Evolutionary conservation across 768 basidiomycete genomes (phyloP).

Genomic region (Auricularia sp.): DNA sequence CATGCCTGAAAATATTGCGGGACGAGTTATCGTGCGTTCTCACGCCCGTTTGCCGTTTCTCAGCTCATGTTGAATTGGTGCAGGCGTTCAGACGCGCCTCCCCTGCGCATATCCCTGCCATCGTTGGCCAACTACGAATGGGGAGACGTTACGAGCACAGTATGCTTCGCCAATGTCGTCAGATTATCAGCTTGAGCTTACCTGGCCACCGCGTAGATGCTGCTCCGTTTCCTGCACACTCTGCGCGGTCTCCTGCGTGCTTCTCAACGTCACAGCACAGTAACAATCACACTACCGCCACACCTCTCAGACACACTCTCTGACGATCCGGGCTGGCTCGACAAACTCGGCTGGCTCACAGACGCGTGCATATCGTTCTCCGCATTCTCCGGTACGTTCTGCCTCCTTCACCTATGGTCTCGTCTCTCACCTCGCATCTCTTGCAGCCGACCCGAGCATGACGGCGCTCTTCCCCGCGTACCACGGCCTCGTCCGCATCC

Average conservation of each 20-base stretch:
- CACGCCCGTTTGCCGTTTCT: not conserved
- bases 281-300: slow-evolving; percentile 56
- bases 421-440: slow-evolving; percentile 8
- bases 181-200: too few species aligned
- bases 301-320: slow-evolving; percentile 47
- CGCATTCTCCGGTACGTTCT: slow-evolving; percentile 64
- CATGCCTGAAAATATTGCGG: too few species aligned
- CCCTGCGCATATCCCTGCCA: slow-evolving; percentile 52
- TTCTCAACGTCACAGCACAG: slow-evolving; percentile 51
- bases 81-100: slow-evolving; percentile 5
- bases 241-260: slow-evolving; percentile 52
- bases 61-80: too few species aligned
- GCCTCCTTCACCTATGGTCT: not conserved
- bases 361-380: slow-evolving; percentile 66
- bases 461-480: slow-evolving; percentile 66
- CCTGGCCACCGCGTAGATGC: slow-evolving; percentile 33
- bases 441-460: slow-evolving; percentile 66
- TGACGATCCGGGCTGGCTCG: slow-evolving; percentile 60
- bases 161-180: slow-evolving; percentile 21
- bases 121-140: slow-evolving; percentile 54
- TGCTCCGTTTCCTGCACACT: slow-evolving; percentile 61
- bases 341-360: slow-evolving; percentile 68
- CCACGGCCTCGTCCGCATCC: slow-evolving; percentile 75
- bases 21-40: too few species aligned
- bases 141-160: slow-evolving; percentile 52